A percentile compares a stretch with the other conserved stretches of the same genome.
These are phyloP conservation scores for Tetraselmis striata DNA, from an alignment of 139 green algal genomes.

Conservation along the genomic window DNA sequence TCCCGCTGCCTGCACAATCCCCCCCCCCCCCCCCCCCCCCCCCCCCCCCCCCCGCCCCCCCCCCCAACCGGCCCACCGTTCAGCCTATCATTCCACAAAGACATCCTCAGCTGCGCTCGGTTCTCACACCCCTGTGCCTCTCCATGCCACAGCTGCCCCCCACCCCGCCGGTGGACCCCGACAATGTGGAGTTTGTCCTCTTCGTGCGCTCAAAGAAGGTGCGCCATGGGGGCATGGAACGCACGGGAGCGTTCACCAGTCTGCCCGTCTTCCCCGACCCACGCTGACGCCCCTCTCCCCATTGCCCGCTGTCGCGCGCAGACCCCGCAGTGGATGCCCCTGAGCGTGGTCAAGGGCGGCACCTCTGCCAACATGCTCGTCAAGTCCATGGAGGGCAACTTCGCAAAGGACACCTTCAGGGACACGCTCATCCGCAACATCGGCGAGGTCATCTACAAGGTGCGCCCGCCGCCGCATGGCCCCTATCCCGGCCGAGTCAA, in stretches of 20 bases:
- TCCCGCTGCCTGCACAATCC: too few species aligned
- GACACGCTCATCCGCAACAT: conserved; percentile 55
- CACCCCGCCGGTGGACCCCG: conserved; percentile 55
- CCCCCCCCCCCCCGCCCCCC: too few species aligned
- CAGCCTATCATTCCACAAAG: too few species aligned
- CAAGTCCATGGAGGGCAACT: conserved; percentile 44
- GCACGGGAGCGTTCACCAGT: too few species aligned
- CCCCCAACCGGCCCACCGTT: too few species aligned
- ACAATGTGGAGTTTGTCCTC: conserved; percentile 73
- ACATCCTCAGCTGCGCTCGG: background rate
- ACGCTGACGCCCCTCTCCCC: too few species aligned
- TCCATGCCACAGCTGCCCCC: conserved; percentile 38
- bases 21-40: too few species aligned
- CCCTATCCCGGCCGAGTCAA: too few species aligned
- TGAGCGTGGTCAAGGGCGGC: conserved; percentile 62
- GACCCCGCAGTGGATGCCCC: conserved; percentile 44
- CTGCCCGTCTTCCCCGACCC: too few species aligned
- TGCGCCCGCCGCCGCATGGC: too few species aligned
- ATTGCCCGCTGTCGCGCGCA: too few species aligned
- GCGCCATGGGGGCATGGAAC: too few species aligned
- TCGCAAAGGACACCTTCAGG: conserved; percentile 43
- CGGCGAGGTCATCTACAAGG: conserved; percentile 16
- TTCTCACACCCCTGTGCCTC: background rate
- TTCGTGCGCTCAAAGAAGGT: conserved; percentile 55
- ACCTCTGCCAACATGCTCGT: conserved; percentile 50